phyloP scores from a whole-genome alignment of 1,139 yeast genomes.

The Nakaseomyces delphensis region DNA sequence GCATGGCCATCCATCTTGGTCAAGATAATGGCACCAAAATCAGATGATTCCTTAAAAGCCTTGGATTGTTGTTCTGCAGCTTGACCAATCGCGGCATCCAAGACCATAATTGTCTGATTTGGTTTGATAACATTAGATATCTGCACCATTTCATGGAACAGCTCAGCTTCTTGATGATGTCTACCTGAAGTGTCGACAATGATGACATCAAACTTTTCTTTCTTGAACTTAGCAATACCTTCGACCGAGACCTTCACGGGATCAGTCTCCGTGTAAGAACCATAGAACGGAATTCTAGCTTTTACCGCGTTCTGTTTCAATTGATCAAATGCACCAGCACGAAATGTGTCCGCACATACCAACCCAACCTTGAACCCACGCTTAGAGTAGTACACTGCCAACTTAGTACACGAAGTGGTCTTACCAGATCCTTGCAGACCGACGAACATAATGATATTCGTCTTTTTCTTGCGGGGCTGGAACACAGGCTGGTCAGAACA shows the following conservation, averaged over 20 bases:
- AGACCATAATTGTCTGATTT: conserved; percentile 91
- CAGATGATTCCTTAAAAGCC: conserved; percentile 87
- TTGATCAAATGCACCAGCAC: conserved; percentile 99
- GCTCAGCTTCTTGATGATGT: conserved; percentile 88
- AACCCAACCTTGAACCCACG: conserved; percentile 91
- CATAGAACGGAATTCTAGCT: conserved; percentile 89
- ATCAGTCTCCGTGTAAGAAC: conserved; percentile 91
- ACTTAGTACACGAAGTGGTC: conserved; percentile 92
- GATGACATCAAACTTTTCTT: conserved; percentile 84
- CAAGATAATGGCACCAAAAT: conserved; percentile 89
- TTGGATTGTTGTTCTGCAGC: conserved; percentile 93
- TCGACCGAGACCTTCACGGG: conserved; percentile 87
- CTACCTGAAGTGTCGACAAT: conserved; percentile 98
- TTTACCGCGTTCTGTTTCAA: conserved; percentile 94
- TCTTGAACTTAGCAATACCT: conserved; percentile 87
- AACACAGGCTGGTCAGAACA: conserved; percentile 53
- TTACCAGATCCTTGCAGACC: conserved; percentile 99
- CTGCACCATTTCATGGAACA: conserved; percentile 91
- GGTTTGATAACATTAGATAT: conserved; percentile 81
- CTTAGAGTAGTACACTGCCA: conserved; percentile 89
- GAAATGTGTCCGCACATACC: conserved; percentile 97
- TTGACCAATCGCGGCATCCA: conserved; percentile 97
- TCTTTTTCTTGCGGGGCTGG: conserved; percentile 73
- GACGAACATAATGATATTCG: conserved; percentile 86
- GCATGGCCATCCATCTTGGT: conserved; percentile 99